These are phyloP conservation scores for Ustilago tritici DNA, from an alignment of 1,284 basidiomycete species.

Conservation along the genomic window DNA sequence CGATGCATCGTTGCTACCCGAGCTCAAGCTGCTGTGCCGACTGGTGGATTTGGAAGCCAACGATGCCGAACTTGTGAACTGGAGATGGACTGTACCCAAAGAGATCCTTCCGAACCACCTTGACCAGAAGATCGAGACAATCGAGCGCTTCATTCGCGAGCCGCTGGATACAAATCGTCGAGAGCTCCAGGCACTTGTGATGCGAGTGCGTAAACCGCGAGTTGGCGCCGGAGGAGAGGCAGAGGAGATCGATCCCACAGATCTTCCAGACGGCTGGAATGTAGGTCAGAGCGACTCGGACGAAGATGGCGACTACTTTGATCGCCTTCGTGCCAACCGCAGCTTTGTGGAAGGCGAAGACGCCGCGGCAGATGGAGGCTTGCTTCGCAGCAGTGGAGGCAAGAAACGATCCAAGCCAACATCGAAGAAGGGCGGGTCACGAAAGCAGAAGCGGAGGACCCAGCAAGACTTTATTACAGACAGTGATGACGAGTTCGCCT, in stretches of 20 bases:
- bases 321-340: slow-evolving; percentile 33
- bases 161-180: slow-evolving; percentile 53
- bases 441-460: slow-evolving; percentile 41
- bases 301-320: slow-evolving; percentile 49
- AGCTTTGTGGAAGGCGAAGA: slow-evolving; percentile 15
- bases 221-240: slow-evolving; percentile 13
- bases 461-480: slow-evolving; percentile 64
- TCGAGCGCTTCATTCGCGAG: slow-evolving; percentile 64
- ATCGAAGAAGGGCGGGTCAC: slow-evolving; percentile 12
- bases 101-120: slow-evolving; percentile 50
- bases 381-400: slow-evolving; percentile 28
- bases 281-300: slow-evolving; percentile 45
- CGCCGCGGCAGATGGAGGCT: slow-evolving; percentile 31
- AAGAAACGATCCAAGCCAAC: slow-evolving; percentile 20
- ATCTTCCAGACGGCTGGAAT: slow-evolving; percentile 40
- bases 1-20: slow-evolving; percentile 56
- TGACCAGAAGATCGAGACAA: slow-evolving; percentile 55
- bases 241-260: slow-evolving; percentile 22
- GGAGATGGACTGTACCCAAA: slow-evolving; percentile 63
- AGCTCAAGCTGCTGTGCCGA: slow-evolving; percentile 66
- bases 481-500: slow-evolving; percentile 64
- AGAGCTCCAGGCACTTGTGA: slow-evolving; percentile 49
- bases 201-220: slow-evolving; percentile 50
- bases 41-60: slow-evolving; percentile 58
- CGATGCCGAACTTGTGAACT: slow-evolving; percentile 47